Evolutionary conservation across 2,329 filamentous ascomycete genomes (phyloP), one percentile per base, ranked within the genome.

Genomic region (Sclerotinia trifoliorum): DNA sequence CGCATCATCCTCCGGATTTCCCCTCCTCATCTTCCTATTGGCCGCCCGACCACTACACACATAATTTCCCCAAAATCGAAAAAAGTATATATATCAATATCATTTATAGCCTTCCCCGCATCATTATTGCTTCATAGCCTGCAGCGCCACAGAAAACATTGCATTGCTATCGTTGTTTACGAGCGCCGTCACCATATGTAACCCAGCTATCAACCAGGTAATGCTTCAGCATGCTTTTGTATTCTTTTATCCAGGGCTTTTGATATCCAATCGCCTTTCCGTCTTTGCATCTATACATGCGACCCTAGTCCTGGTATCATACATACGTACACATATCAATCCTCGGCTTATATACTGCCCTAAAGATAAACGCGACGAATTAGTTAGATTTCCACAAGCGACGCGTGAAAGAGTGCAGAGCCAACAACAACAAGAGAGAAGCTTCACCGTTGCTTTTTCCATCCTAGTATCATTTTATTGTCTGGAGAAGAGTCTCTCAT

Each of bases 51-150:
- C 46, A 24, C 32, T n/a, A 17, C 35, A 13, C 55, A 24, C 54
- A 39, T 26, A 44, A 58, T 26, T 26, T 44, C 55, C 55, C 54
- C 54, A 15, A 56, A 39, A 39, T 56, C 54, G 32, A 35, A 55
- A 55, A 32, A 32, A 39, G 5, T 13, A 39, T 11, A 56, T 42
- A 42, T 24, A 51, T 24, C 46, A 8, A n/a, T n/a, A 48, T 42
- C 39, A 42, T 42, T 42, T 42, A 26, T 57, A 57, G 21, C 13
- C 26, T 62, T 46, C 46, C 55, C 58, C 58, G 58, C 58, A 26
- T 35, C 29, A 49, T 19, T 44, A 58, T 42, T 39, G 11, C 55
- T 24, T 57, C n/a, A 26, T 24, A 39, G 13, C 55, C 32, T 57
- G 29, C 21, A 56, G 7, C 15, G 39, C 39, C 11, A 13, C 39